A percentile compares a stretch with the other conserved stretches of the same genome.
These are phyloP conservation scores for Suillus bovinus DNA, from an alignment of 768 basidiomycete species.

Conservation along the genomic window DNA sequence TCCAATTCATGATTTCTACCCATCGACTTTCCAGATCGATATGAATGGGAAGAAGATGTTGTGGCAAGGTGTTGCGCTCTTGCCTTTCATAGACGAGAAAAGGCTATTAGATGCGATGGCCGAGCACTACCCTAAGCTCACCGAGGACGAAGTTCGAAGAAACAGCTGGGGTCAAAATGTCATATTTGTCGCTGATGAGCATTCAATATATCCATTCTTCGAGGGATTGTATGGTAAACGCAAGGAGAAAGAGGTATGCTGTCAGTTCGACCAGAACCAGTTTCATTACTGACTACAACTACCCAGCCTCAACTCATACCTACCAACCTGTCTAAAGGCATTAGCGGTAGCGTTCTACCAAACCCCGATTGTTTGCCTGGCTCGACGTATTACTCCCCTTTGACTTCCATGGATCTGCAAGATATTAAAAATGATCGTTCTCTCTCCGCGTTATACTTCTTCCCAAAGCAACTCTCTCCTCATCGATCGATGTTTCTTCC, in stretches of 20 bases:
- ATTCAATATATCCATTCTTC: conserved; percentile 84
- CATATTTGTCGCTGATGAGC: conserved; percentile 81
- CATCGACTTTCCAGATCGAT: conserved; percentile 87
- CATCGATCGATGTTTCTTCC: conserved; percentile 85
- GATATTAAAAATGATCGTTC: conserved; percentile 90
- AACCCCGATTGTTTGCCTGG: conserved; percentile 91
- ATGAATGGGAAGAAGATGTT: conserved; percentile 99
- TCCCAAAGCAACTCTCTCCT: conserved; percentile 83
- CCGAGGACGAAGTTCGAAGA: conserved; percentile 78
- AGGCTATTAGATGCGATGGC: conserved; percentile 86
- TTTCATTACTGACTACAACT: conserved; percentile 13
- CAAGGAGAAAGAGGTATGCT: conserved; percentile 69
- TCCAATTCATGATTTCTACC: conserved; percentile 96
- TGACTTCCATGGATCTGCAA: conserved; percentile 56
- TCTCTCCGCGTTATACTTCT: conserved; percentile 83
- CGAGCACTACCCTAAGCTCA: conserved; percentile 59
- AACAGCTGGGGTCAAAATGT: conserved; percentile 86
- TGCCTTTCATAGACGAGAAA: conserved; percentile 92
- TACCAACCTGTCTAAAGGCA: conserved; percentile 66
- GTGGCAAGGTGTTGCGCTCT: conserved; percentile 96
- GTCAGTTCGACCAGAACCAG: neutral
- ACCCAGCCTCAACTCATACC: conserved; percentile 76
- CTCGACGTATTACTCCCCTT: conserved; percentile 81
- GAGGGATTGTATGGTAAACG: conserved; percentile 90
- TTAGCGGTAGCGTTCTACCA: conserved; percentile 76